Evolutionary conservation across 257 asterid species (phyloP).

Genomic region (Jacaranda copaia): DNA sequence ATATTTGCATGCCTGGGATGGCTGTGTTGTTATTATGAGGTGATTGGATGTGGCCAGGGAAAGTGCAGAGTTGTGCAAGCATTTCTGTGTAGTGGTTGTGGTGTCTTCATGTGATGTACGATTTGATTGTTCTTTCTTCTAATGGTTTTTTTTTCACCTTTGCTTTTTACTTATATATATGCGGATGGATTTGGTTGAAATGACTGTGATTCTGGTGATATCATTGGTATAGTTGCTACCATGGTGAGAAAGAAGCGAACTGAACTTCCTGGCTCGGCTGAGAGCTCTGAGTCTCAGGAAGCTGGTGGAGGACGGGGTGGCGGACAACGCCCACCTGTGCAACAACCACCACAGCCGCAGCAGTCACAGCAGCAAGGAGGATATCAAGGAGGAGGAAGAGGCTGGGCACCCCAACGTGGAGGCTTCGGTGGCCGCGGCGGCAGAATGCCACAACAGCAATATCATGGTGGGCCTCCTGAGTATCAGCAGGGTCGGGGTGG

Average conservation of each 20-base stretch:
- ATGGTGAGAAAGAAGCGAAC: slow-evolving; percentile 89
- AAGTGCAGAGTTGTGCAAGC: too few relatives aligned
- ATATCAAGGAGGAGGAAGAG: slow-evolving; percentile 56
- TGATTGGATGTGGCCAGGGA: too few relatives aligned
- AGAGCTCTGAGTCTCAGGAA: slow-evolving; percentile 66
- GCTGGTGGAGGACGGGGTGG: slow-evolving; percentile 63
- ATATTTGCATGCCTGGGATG: not conserved
- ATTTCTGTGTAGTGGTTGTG: too few relatives aligned
- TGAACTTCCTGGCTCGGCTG: slow-evolving; percentile 66
- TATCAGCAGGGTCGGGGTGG: slow-evolving; percentile 54
- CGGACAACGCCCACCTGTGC: slow-evolving; percentile 58
- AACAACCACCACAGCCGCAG: slow-evolving; percentile 48
- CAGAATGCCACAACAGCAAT: slow-evolving; percentile 41
- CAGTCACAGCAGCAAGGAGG: slow-evolving; percentile 57
- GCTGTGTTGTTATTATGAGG: not conserved
- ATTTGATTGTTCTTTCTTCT: not conserved
- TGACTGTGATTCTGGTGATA: slow-evolving; percentile 24
- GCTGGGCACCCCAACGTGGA: slow-evolving; percentile 59
- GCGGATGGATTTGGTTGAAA: slow-evolving; percentile 12
- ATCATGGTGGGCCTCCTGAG: slow-evolving; percentile 39
- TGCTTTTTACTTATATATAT: not conserved
- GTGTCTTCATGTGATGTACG: not conserved
- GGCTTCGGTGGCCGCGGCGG: slow-evolving; percentile 63
- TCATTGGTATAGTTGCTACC: slow-evolving; percentile 44
- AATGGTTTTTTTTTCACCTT: not conserved